Base-by-base conservation (phyloP, 768 basidiomycete genomes). In the Hebeloma cylindrosporum region DNA sequence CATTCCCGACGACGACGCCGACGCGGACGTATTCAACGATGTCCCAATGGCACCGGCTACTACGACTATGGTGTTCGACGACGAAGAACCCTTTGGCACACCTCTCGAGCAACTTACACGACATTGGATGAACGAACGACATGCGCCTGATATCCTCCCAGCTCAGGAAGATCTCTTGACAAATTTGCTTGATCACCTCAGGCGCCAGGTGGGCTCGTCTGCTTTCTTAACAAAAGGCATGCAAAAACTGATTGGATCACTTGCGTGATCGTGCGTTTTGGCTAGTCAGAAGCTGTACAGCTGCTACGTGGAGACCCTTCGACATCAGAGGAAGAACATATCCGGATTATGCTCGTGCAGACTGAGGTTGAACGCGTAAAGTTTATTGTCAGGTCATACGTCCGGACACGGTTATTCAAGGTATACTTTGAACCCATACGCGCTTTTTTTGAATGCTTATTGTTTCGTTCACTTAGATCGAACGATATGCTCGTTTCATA, bases 331-430 rank as follows among this genome's bases (percentile, higher is more conserved):
- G 92, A 95, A 50, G 93, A 97, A 51, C 93, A 97, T 57, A 88
- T 93, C 48, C 75, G 91, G 53, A 88, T 95, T 25, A 85, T 92
- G 74, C 83, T 97, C 41, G 93, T 90, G 0, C 91, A 94, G 66
- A 94, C 91, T 0, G 93, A 97, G 65, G 80, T 95, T 54, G 93
- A 97, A 61, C 81, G 94, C 30, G 89, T 92, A 56, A 94, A 93
- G 65, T 97, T 93, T 59, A 79, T 95, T 43, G 81, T 96, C 18
- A 71, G 93, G 45, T 90, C 91, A 1, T 97, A 95, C 62, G 77
- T 95, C 4, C 78, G 94, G 17, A 90, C 88, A 21, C 74, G 93
- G 47, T 63, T 95, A 40, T 83, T 77, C 72, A 97, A 97, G 79
- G 93, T 88, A 50, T 32, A 70, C 57, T 41, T 1, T 22, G 42